Base-by-base conservation (phyloP, 441 rosid genomes). In the Populus hybrid region DNA sequence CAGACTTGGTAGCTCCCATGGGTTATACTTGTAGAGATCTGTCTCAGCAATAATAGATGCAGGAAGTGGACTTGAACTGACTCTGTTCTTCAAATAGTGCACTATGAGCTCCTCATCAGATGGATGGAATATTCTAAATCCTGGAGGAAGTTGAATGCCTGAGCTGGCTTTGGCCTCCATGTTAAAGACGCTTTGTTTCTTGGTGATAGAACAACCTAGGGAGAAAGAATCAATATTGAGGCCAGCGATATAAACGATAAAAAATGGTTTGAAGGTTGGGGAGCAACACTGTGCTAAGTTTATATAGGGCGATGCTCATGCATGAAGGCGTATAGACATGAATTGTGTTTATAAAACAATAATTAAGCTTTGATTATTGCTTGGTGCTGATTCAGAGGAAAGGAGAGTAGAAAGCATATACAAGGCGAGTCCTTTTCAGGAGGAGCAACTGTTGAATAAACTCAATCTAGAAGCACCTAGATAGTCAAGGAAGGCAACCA, bases 41-140 rank as follows among this genome's bases (percentile, higher is more conserved):
- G 88, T 72, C 67, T 87, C 89, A 0, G 90, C 88, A 0, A 90
- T 84, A 34, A 87, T 28, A 5, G 84, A 67, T 6, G 91, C 89
- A 0, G 91, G 91, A 18, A 88, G 83, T 0, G 87, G 86, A 46
- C 59, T 75, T 0, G 87, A 86, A 76, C 77, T 68, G 7, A 81
- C 89, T 83, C 86, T 87, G 78, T 88, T 87, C 68, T 67, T 84
- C 74, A 88, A 74, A 88, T 90, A 90, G 82, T 86, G 81, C 26
- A 82, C 74, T 24, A 88, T 86, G 72, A 90, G 90, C 75, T 88
- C 93, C 81, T 88, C 88, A 66, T 86, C 93, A 2, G 93, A 87
- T 30, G 93, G 90, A 81, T 87, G 90, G 71, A 88, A 90, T 81
- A n/a, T n/a, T n/a, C 91, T 83, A 81, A 90, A 90, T 63, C 91